Evolutionary conservation across 192 early-diverging fungal genomes (phyloP), one percentile per base, ranked within the genome.

Genomic region (Coemansia aciculifera): DNA sequence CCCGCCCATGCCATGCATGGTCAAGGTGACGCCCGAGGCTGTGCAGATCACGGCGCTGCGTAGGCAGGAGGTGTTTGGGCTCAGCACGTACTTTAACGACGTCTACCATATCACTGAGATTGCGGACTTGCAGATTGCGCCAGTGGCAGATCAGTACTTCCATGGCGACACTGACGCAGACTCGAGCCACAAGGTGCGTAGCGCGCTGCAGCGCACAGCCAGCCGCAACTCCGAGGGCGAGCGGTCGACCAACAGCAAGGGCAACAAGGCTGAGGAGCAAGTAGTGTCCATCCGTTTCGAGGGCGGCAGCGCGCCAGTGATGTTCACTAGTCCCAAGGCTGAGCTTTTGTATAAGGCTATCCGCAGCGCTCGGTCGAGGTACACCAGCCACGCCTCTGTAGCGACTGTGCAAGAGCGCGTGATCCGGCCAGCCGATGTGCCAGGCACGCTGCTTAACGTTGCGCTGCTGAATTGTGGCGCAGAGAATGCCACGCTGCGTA

Each of bases 401-500:
- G 57, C 70, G 12, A 72, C 90, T 0, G 89, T 88, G 60, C 90
- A 89, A 13, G 90, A 94, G 56, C 88, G 94, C 59, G 86, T 81
- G 2, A 89, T 98, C 51, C 87, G 90, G 52, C 94, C 96, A 4
- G 84, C 86, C 11, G 94, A 96, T 85, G 94, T 97, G 7, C 93
- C 95, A 0, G 96, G 95, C 11, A 92, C 90, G 19, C 75, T 98
- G 42, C 83, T 98, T 40, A 98, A 96, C 62, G 94, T 98, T 84
- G 92, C 96, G 21, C 72, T 99, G 64, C 81, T 95, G 43, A 96
- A 97, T 75, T 84, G 94, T 48, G 93, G 92, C 0, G 91, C 90
- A 42, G 89, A 90, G 24, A 93, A 96, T 65, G 84, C 93, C 3
- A 86, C 85, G 38, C 75, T 99, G 43, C 83, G 96, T 11, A 75